Conservation (phyloP, 2,329 filamentous ascomycete species). For the Fusarium illudens region DNA sequence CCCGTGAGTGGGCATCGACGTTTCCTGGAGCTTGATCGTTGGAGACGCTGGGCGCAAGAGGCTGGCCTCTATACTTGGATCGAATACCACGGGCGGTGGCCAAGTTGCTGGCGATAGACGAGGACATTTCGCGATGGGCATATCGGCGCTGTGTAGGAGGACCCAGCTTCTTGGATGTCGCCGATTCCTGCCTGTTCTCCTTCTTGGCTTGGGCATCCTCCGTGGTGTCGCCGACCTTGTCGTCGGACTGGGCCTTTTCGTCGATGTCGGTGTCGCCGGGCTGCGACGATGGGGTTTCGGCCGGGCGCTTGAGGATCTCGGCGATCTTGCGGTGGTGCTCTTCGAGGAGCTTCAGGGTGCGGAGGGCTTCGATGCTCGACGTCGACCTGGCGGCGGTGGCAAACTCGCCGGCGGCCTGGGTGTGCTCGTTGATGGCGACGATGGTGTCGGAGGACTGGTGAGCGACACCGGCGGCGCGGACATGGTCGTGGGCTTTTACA, state of each 20-base stretch:
- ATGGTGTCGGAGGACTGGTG: constrained; percentile 78
- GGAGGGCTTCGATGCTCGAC: constrained; percentile 74
- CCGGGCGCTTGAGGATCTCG: constrained; percentile 78
- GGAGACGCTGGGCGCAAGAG: constrained; percentile 76
- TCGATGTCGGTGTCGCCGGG: constrained; percentile 35
- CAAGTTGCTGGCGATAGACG: constrained; percentile 88
- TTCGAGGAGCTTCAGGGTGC: constrained; percentile 86
- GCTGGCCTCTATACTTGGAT: constrained; percentile 69
- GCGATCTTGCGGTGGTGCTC: constrained; percentile 87
- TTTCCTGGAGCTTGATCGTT: constrained; percentile 77
- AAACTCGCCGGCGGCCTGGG: constrained; percentile 88
- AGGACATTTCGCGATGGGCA: constrained; percentile 73
- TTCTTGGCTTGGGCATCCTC: constrained; percentile 38
- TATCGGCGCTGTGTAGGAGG: constrained; percentile 57
- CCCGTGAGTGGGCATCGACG: constrained; percentile 65
- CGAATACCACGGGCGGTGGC: constrained; percentile 85
- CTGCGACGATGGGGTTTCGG: constrained; percentile 52
- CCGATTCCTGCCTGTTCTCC: constrained; percentile 27
- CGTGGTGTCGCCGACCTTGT: constrained; percentile 33
- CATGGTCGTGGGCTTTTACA: constrained; percentile 84
- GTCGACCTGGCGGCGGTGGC: constrained; percentile 81
- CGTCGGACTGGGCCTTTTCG: constrained; percentile 44
- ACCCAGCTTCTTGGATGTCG: constrained; percentile 43
- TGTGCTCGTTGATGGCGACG: constrained; percentile 86
- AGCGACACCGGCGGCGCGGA: constrained; percentile 81